Conservation (phyloP, 768 basidiomycete species). For the Lepiota venenata region DNA sequence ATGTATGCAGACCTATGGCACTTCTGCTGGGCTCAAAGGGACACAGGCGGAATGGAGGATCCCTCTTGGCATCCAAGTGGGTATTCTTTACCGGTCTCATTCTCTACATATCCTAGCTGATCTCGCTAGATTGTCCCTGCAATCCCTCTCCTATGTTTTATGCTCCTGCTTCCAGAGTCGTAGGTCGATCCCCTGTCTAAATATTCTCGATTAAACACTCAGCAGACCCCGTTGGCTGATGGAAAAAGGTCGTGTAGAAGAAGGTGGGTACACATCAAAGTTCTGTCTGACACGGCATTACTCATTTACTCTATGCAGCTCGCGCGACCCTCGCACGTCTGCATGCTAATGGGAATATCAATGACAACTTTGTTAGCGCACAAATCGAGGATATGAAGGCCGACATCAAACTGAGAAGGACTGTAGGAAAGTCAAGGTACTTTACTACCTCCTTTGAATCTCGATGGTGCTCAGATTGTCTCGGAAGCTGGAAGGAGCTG, state of each 20-base stretch:
- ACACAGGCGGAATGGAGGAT: conserved; percentile 46
- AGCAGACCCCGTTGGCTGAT: conserved; percentile 48
- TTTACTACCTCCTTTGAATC: background rate
- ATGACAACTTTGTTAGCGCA: conserved; percentile 44
- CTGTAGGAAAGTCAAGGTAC: conserved; percentile 39
- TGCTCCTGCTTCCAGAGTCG: conserved; percentile 49
- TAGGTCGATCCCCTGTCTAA: conserved; percentile 19
- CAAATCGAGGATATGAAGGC: conserved; percentile 44
- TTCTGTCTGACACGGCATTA: background rate
- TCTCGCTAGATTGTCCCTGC: conserved; percentile 36
- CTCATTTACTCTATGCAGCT: conserved; percentile 17
- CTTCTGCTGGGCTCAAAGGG: conserved; percentile 34
- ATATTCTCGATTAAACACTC: background rate
- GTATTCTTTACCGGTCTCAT: background rate
- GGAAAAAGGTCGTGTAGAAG: conserved; percentile 45
- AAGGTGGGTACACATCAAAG: conserved; percentile 25
- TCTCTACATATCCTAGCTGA: background rate
- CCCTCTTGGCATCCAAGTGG: conserved; percentile 41
- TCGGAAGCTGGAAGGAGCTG: conserved; percentile 33
- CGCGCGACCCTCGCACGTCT: conserved; percentile 43
- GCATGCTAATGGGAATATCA: conserved; percentile 45
- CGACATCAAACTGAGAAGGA: conserved; percentile 28
- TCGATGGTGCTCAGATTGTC: background rate
- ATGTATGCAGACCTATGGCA: conserved; percentile 32
- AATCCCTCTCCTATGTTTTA: conserved; percentile 46